Conservation (phyloP, 1,139 yeast species). For the Suhomyces chickasaworum region DNA sequence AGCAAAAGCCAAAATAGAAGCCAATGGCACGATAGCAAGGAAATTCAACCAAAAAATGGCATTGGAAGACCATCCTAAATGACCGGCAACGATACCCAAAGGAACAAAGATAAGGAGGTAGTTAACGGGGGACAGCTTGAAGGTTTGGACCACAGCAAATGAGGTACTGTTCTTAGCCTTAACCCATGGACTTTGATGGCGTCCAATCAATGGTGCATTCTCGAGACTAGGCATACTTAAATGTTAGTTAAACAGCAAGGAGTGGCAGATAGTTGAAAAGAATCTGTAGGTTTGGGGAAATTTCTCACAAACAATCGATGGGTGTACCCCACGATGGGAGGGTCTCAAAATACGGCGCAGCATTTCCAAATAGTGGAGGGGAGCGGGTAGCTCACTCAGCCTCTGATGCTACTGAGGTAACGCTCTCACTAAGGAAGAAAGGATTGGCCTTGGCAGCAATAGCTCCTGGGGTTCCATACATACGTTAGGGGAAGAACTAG, state of each 20-base stretch:
- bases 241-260: neutral
- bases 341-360: neutral
- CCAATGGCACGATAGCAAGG: slow-evolving; percentile 88
- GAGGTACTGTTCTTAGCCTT: slow-evolving; percentile 9
- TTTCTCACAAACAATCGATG: neutral
- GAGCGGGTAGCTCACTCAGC: neutral
- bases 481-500: neutral
- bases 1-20: slow-evolving; percentile 84
- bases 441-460: neutral
- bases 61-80: slow-evolving; percentile 56
- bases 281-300: neutral
- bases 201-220: slow-evolving; percentile 17
- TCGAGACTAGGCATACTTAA: slow-evolving; percentile 15
- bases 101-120: slow-evolving; percentile 81
- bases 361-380: neutral
- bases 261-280: neutral
- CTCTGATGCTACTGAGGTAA: neutral
- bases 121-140: slow-evolving; percentile 75
- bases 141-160: slow-evolving; percentile 28
- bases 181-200: slow-evolving; percentile 4
- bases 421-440: neutral
- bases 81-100: slow-evolving; percentile 76
- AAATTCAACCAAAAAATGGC: slow-evolving; percentile 75
- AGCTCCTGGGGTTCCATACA: neutral
- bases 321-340: neutral